Base-by-base conservation (phyloP, 2,329 filamentous ascomycete species). In the Arthroderma uncinatum region DNA sequence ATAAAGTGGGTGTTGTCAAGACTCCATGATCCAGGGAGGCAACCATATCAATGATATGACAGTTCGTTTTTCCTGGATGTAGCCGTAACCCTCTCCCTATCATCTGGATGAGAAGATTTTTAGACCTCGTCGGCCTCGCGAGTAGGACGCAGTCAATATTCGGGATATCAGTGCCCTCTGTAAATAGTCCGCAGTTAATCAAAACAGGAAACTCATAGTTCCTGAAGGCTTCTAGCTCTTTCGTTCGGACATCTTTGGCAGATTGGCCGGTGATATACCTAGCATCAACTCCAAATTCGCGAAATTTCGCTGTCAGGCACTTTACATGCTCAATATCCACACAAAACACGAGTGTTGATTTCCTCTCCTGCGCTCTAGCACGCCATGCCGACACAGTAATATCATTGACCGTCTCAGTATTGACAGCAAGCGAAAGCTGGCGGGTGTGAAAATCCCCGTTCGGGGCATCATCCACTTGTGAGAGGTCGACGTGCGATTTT, bases 91-190 rank as follows among this genome's bases (percentile, higher is more conserved):
- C 93, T 64, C 93, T 82, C 0, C 93, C 93, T 60, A 98, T 95
- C 93, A 98, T 98, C 71, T 98, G 93, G 0, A 97, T 83, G 1
- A 98, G 81, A 1, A 98, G 76, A 64, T 96, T 97, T n/a, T 87
- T 83, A 14, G 93, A 97, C 63, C 85, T 84, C 1, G 93, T 98
- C 0, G 93, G 93, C 23, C 93, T 79, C 2, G 87, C 90, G 7
- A 98, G 79, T 7, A 98, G 68, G 23, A 98, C 82, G 67, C 93
- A 97, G 73, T 98, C 93, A 62, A 98, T 88, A 68, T 95, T 96
- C 4, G 94, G 93, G 33, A 98, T 95, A 66, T 98, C 93, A 0
- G 93, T 98, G 1, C 93, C 93, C 74, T 98, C 93, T 0, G 92
- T 97, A 66, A 95, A 97, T 40, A 98, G 87, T 7, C 91, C 91